Evolutionary conservation across 345 rosid species (phyloP).

Genomic region (Dipteronia sinensis): DNA sequence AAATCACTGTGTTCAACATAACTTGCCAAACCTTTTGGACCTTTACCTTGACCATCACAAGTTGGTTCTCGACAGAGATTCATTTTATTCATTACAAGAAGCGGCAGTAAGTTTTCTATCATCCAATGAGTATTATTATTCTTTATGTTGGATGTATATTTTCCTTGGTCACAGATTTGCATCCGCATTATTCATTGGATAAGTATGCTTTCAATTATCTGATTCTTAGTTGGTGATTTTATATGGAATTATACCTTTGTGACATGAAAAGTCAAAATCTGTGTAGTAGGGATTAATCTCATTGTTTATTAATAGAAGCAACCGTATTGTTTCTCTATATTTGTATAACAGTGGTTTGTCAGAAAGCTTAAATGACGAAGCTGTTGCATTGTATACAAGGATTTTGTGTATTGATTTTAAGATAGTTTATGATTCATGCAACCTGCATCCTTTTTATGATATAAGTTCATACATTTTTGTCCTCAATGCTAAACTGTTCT

Average conservation of each 20-base stretch:
- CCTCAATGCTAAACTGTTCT: neutral
- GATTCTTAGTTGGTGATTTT: neutral
- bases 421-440: neutral
- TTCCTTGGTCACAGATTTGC: conserved; percentile 3
- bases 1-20: conserved; percentile 62
- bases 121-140: conserved; percentile 25
- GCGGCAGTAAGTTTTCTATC: conserved; percentile 81
- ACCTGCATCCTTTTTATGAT: neutral
- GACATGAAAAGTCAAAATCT: neutral
- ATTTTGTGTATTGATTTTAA: neutral
- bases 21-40: conserved; percentile 87
- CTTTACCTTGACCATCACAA: conserved; percentile 82
- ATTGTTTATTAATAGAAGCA: neutral
- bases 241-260: neutral
- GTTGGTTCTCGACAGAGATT: conserved; percentile 62
- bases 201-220: neutral
- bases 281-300: neutral
- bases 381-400: neutral
- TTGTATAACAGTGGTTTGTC: neutral
- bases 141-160: conserved; percentile 20
- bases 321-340: neutral
- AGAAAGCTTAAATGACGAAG: neutral
- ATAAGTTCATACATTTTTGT: neutral
- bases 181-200: conserved; percentile 1
- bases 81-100: conserved; percentile 54